Percentiles rank a stretch among this genome's conserved stretches.
phyloP scores from a whole-genome alignment of 345 rosid genomes.

The Crucihimalaya himalaica region DNA sequence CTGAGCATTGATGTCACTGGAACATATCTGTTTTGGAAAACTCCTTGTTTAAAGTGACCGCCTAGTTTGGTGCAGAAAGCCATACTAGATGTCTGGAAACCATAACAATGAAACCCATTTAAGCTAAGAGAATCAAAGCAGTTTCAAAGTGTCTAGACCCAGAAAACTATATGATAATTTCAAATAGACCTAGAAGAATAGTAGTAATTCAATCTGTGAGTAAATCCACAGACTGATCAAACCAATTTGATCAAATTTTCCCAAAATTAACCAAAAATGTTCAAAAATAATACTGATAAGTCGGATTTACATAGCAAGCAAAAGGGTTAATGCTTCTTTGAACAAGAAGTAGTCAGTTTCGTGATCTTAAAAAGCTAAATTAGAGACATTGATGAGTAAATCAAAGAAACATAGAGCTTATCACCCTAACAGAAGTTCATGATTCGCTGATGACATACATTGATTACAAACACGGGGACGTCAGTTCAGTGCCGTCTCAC shows the following conservation, averaged over 20 bases:
- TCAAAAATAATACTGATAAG: too few relatives aligned
- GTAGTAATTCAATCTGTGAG: not conserved
- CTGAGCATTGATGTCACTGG: slow-evolving; percentile 52
- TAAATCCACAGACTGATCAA: not conserved
- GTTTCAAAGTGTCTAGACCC: not conserved
- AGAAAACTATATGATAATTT: not conserved
- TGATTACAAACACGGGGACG: too few relatives aligned
- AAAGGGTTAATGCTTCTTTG: too few relatives aligned
- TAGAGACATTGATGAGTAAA: not conserved
- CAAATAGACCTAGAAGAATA: not conserved
- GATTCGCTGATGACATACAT: too few relatives aligned
- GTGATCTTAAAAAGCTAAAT: not conserved
- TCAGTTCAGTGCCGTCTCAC: too few relatives aligned
- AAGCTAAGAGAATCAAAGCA: not conserved
- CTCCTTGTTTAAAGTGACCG: slow-evolving; percentile 46
- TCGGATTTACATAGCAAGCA: too few relatives aligned
- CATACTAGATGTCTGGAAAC: slow-evolving; percentile 46
- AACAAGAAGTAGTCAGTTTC: not conserved
- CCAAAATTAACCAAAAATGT: too few relatives aligned
- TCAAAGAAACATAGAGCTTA: too few relatives aligned
- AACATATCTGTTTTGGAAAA: slow-evolving; percentile 39
- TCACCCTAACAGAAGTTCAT: too few relatives aligned
- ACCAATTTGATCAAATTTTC: not conserved
- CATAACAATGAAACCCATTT: not conserved
- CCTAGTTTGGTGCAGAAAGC: slow-evolving; percentile 62